Base-by-base conservation (phyloP, 495 filamentous ascomycete genomes). In the Aspergillus coremiiformis region DNA sequence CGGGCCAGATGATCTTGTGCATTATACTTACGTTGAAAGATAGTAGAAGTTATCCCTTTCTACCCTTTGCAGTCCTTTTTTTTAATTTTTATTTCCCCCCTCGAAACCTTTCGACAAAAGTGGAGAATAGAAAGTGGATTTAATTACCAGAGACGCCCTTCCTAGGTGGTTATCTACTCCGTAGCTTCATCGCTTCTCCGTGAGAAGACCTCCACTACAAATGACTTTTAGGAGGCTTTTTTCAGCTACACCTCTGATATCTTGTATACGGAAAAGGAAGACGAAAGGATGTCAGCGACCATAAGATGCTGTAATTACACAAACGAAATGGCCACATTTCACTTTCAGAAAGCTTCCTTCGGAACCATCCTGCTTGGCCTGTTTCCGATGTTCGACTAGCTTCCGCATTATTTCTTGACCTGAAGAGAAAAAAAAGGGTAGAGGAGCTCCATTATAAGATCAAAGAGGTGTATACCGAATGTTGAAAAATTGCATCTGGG, bases 311-410 rank as follows among this genome's bases (percentile, higher is more conserved):
- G 3, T 53, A n/a, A 63, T 21, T 43, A 63, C 14, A 57, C 62
- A 24, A 29, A 41, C 5, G 46, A 59, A 33, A 49, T 66, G 23
- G 41, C 27, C 0, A 44, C 47, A 4, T 53, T 49, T 4, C 20
- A 39, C 11, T 47, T 56, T 23, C 30, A 57, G 53, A 32, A 44
- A 6, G 42, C 54, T 17, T 51, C 35, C 35, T 42, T 29, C 23
- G 19, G 41, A 2, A 51, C 15, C 51, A 49, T 49, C 23, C 42
- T 68, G 12, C 55, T 67, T 6, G 67, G 68, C 22, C 8, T 53
- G 5, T 60, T 68, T 30, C 66, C 67, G 0, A 7, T 64, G 2
- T 53, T 70, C 4, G 53, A 68, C 33, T n/a, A 42, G 19, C 52
- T 68, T 0, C 64, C 67, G 3, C 19, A 21, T 14, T 45, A 44